Evolutionary conservation across 169 alveolate genomes (phyloP), one percentile per base, ranked within the genome.

Genomic region (Plasmodium yoelii): DNA sequence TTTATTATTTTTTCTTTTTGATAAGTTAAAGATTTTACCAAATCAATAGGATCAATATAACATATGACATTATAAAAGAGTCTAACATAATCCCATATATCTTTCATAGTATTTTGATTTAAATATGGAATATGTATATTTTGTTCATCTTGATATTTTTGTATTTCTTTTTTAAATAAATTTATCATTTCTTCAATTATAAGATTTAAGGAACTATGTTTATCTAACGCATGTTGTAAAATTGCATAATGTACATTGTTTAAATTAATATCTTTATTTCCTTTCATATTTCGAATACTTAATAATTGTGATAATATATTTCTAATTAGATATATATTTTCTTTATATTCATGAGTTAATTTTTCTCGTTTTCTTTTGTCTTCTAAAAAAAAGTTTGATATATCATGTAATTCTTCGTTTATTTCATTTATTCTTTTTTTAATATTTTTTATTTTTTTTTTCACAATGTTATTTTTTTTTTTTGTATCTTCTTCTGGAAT

Each of bases 1-100:
- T 7, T 18, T 18, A 10, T 10, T 18, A 10, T 34, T 18, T 53
- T 51, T 5, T 15, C 19, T 15, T 55, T 69, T 15, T 80, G 90
- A n/a, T 80, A 39, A 1, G 90, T 80, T 12, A 80, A 51, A 8
- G 82, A 80, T 53, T 59, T 47, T 0, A 80, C 90, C 63, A 80
- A 80, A 19, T 80, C 90, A n/a, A 80, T 80, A 2, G 90, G 90
- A 57, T 80, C 90, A 0, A 80, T 80, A 46, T 80, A 80, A 26
- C 90, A 80, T 13, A 80, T 69, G 19, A 80, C 53, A 46, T 67
- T 80, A 46, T 80, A 80, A 69, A 80, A 80, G 8, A 80, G 70
- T 13, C 90, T 15, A 18, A 80, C 51, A 47, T 80, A 80, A 5
- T 80, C 90, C 90, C 90, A 80, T 80, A 80, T 80, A 3, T 80